Evolutionary conservation across 306 rosid genomes (phyloP).

Genomic region (Malus fusca): DNA sequence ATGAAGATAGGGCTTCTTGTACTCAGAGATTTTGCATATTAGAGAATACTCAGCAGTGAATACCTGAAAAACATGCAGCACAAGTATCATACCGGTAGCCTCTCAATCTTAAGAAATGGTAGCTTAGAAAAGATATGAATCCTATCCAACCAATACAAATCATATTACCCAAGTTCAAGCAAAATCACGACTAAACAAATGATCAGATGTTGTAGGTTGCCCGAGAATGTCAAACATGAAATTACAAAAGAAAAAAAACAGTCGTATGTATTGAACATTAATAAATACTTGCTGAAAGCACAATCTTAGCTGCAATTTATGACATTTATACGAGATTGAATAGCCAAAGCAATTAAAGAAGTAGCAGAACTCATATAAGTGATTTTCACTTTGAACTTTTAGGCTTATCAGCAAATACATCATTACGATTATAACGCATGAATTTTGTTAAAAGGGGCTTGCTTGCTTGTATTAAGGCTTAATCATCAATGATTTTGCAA

Average conservation of each 20-base stretch:
- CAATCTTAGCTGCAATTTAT: background rate
- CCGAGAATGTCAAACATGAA: background rate
- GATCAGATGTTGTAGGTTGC: too few relatives aligned
- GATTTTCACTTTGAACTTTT: background rate
- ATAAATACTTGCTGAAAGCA: background rate
- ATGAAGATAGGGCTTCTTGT: conserved; percentile 87
- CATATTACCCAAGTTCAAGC: background rate
- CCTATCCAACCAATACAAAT: background rate
- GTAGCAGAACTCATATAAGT: background rate
- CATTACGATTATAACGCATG: too few relatives aligned
- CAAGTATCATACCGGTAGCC: conserved; percentile 15
- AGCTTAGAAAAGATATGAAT: background rate
- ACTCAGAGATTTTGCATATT: conserved; percentile 75
- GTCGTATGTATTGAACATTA: background rate
- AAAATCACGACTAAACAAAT: background rate
- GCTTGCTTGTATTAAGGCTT: background rate
- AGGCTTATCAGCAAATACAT: background rate
- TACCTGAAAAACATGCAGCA: conserved; percentile 46
- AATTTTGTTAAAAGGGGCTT: too few relatives aligned
- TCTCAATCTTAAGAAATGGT: conserved; percentile 4
- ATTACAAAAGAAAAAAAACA: background rate
- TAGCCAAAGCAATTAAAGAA: background rate
- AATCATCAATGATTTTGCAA: background rate
- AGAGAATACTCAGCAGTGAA: conserved; percentile 92
- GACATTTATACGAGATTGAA: background rate